phyloP scores from a whole-genome alignment of 495 filamentous ascomycete species.

The Cercophora sp. region DNA sequence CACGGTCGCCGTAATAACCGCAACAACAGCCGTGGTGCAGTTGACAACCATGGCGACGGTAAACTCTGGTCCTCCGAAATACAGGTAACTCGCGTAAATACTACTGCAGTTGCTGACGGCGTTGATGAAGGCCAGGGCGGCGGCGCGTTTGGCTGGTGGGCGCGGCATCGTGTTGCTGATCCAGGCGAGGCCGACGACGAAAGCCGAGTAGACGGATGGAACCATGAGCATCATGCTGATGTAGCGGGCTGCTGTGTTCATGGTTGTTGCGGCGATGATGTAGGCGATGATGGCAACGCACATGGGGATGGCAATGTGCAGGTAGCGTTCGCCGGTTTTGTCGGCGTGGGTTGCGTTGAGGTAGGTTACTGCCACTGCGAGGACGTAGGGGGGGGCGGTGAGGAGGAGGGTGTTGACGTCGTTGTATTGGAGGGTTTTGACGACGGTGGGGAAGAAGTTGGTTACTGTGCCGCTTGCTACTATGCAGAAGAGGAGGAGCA shows the following conservation, averaged over 20 bases:
- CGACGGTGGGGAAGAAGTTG: slow-evolving; percentile 89
- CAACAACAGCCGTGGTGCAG: slow-evolving; percentile 60
- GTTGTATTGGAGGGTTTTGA: slow-evolving; percentile 63
- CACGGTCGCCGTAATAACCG: slow-evolving; percentile 61
- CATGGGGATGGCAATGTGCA: slow-evolving; percentile 67
- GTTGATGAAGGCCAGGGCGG: slow-evolving; percentile 77
- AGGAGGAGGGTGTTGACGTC: slow-evolving; percentile 66
- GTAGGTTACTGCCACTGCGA: slow-evolving; percentile 67
- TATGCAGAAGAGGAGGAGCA: slow-evolving; percentile 66
- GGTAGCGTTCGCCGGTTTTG: slow-evolving; percentile 72
- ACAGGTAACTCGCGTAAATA: slow-evolving; percentile 76
- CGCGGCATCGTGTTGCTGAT: slow-evolving; percentile 75
- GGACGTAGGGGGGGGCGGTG: slow-evolving; percentile 70
- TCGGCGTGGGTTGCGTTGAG: slow-evolving; percentile 77
- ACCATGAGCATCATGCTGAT: slow-evolving; percentile 84
- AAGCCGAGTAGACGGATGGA: slow-evolving; percentile 59
- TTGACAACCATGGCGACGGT: slow-evolving; percentile 73
- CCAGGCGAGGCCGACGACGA: slow-evolving; percentile 73
- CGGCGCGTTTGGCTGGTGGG: slow-evolving; percentile 81
- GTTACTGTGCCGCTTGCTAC: slow-evolving; percentile 69
- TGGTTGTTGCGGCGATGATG: slow-evolving; percentile 71
- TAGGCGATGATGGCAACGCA: slow-evolving; percentile 67
- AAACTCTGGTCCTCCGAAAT: slow-evolving; percentile 42
- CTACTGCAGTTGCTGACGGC: slow-evolving; percentile 68
- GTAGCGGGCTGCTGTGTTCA: slow-evolving; percentile 61